Evolutionary conservation across 768 basidiomycete genomes (phyloP), one percentile per base, ranked within the genome.

Genomic region (Hericium rajendrae): DNA sequence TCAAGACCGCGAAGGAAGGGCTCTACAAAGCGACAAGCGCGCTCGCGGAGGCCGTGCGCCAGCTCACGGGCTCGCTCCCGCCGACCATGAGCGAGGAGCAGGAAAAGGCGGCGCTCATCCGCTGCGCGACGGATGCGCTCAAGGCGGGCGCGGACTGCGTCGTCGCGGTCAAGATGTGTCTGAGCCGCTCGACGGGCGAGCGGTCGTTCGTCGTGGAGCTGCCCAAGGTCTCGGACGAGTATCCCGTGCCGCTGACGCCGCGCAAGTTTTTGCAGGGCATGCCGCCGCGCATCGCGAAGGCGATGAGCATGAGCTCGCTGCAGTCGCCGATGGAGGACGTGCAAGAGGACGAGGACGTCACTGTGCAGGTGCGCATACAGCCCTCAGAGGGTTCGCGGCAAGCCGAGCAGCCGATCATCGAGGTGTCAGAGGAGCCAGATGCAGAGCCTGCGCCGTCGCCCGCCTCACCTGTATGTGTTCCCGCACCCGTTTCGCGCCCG

Each of bases 101-200:
- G 51, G 91, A 94, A 69, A 91, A 90, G 70, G 78, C 80, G 55
- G 74, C 77, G 1, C 71, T 97, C 54, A 77, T 97, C 60, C 81
- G 85, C 56, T 86, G 85, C n/a, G 92, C 94, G 9, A 97, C 95
- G 4, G 82, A 80, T 50, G 90, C 94, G 5, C 75, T 94, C 58
- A 88, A 91, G 67, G 84, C 89, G 26, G 92, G 91, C 28, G 84
- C 87, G 11, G 94, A 97, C 60, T 95, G 93, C 69, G 86, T 92
- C 43, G 79, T 85, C 8, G 83, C 90, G 24, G 90, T 94, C 62
- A 91, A 88, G 71, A 78, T 86, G 59, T 94, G 91, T 66, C 71
- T 94, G 56, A 82, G 78, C 67, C 78, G 84, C 53, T 75, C 84
- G 20, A 70, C 77, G 12, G 78, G 79, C 43, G 84, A 85, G 64